Evolutionary conservation across 768 basidiomycete species (phyloP).

Genomic region (Rhizopogon roseolus): DNA sequence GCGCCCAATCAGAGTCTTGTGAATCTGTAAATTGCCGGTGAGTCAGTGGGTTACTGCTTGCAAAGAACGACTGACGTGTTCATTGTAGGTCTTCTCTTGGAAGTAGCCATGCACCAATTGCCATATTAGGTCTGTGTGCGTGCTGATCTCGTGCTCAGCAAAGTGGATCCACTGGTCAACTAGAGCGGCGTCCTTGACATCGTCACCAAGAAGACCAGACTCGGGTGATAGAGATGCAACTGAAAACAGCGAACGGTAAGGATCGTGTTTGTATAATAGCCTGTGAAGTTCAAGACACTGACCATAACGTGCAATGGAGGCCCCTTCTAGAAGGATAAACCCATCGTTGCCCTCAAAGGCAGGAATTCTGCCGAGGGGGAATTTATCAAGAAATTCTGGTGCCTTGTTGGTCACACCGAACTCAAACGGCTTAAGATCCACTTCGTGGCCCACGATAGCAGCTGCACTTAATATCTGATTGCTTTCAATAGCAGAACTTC

Average conservation of each 20-base stretch:
- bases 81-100: conserved; percentile 9
- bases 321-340: conserved; percentile 22
- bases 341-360: conserved; percentile 20
- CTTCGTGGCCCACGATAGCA: conserved; percentile 18
- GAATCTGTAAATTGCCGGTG: conserved; percentile 9
- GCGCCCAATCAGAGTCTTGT: conserved; percentile 9
- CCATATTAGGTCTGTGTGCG: conserved; percentile 14
- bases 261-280: background rate
- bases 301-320: conserved; percentile 24
- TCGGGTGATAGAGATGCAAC: conserved; percentile 22
- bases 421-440: conserved; percentile 18
- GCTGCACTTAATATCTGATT: conserved; percentile 20
- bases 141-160: conserved; percentile 19
- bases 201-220: conserved; percentile 16
- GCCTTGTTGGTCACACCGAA: conserved; percentile 19
- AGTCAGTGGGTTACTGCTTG: background rate
- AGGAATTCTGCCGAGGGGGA: conserved; percentile 24
- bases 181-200: conserved; percentile 17
- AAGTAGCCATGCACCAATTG: background rate
- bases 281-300: conserved; percentile 5
- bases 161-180: conserved; percentile 28
- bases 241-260: background rate
- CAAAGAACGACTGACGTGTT: background rate
- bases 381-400: conserved; percentile 24
- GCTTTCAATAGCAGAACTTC: background rate